Evolutionary conservation across 805 yeast species (phyloP), one percentile per base, ranked within the genome.

Genomic region (Kodamaea restingae): DNA sequence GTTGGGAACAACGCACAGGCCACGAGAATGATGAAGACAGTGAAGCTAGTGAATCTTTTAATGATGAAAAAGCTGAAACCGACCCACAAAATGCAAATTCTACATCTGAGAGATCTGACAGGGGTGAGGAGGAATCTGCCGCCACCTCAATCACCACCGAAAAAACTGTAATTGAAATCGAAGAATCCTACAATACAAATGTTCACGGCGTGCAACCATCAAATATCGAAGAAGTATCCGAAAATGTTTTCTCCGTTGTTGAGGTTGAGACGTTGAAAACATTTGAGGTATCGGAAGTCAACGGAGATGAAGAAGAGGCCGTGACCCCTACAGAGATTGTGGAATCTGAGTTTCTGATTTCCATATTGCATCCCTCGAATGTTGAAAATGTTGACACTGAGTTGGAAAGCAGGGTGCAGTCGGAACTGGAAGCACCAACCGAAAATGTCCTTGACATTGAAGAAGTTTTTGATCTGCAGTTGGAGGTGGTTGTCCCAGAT

Each of bases 401-500:
- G 11, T 12, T 14, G 31, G 31, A 28, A 18, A 25, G 28, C 14
- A 25, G 28, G n/a, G 28, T 12, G 14, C 28, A 25, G 14, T 25
- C 28, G 5, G 28, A 25, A 9, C 6, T 5, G 14, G 31, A 28
- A 28, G 9, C 18, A 6, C 18, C 7, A 6, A 7, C 7, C 12
- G 31, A 28, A 11, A 7, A 4, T 6, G 9, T 12, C 18, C 9
- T 12, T 28, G 18, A 12, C 9, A 18, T 7, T 17, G 18, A 12
- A 18, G 5, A 28, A 6, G 15, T 7, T 15, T 4, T 7, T n/a
- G 18, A 28, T 17, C 9, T 6, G 17, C 7, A 12, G n/a, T 14
- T 11, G 18, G 29, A 36, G 31, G 35, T 29, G 10, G 20, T 36
- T 12, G 18, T 36, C 14, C 39, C 39, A 8, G 18, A 33, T 15